Base-by-base conservation (phyloP, 305 asterid genomes). In the Solanum aculeatissimum region DNA sequence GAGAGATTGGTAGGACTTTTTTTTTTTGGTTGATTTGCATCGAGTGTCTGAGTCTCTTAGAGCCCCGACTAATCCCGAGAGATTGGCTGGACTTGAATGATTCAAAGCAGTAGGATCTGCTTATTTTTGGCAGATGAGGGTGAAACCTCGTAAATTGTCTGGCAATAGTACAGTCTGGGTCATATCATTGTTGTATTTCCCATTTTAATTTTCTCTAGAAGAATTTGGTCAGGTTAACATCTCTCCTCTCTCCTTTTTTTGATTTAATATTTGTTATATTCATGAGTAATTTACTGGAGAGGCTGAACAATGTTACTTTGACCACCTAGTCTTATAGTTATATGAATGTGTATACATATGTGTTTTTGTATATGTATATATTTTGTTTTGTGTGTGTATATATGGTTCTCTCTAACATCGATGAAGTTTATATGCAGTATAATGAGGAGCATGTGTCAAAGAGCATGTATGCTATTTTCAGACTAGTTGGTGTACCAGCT, bases 391-490 rank as follows among this genome's bases (percentile, higher is more conserved):
- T 75, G 16, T 77, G 45, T 47, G 18, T 51, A 27, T 77, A 51
- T 27, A 16, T 18, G 66, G 32, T 53, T 53, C 82, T 78, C 45
- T 78, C 82, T 78, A 0, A 78, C 47, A 27, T 29, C 29, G 11
- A 29, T 53, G 82, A 53, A 78, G 47, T 53, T 78, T 86, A 78
- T 85, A 55, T 93, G 90, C 94, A 97, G 99, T 95, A 97, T 89
- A 98, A 98, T 18, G 99, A 97, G 90, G 98, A 94, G 82, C 99
- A 97, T 92, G 94, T 95, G 90, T 97, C 99, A 54, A 91, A 88
- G 87, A 97, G 99, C 93, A 89, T 97, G 77, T 97, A 94, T 87
- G 98, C 95, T 53, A 70, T 91, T 86, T 97, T 97, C 89, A 93
- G 88, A 89, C 82, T 97, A 90, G 90, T 89, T 81, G 86, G 90